Conservation (phyloP, 73 alveolate genomes). For the Stentor roeselii region DNA sequence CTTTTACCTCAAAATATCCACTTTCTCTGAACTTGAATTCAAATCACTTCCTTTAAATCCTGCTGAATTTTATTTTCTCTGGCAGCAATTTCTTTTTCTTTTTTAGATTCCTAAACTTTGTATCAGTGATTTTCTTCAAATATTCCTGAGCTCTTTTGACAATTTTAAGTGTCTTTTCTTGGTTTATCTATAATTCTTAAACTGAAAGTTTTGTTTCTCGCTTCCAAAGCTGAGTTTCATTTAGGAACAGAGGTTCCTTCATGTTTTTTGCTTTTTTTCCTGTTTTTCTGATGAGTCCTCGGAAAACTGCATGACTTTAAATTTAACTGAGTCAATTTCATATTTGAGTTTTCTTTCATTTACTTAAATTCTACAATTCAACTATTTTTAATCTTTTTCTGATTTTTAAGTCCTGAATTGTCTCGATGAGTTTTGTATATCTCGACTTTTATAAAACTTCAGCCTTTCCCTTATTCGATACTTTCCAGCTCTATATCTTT, state of each 20-base stretch:
- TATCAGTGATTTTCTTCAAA: slow-evolving; percentile 26
- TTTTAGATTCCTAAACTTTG: slow-evolving; percentile 36
- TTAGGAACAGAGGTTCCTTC: too few relatives aligned
- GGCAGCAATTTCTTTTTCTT: slow-evolving; percentile 30
- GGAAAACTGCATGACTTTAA: slow-evolving; percentile 17
- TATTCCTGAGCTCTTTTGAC: slow-evolving; percentile 32
- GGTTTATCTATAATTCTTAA: slow-evolving; percentile 20
- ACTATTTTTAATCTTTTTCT: slow-evolving; percentile 41
- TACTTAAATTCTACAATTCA: slow-evolving; percentile 38
- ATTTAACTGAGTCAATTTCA: slow-evolving; percentile 38
- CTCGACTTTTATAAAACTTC: slow-evolving; percentile 39
- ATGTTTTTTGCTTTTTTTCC: slow-evolving; percentile 47
- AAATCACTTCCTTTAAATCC: slow-evolving; percentile 29
- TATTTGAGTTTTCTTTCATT: slow-evolving; percentile 37
- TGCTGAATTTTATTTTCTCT: slow-evolving; percentile 28
- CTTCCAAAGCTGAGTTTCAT: too few relatives aligned
- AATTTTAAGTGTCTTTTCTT: neutral
- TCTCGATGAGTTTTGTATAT: slow-evolving; percentile 45
- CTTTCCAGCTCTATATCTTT: neutral
- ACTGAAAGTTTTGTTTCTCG: slow-evolving; percentile 38
- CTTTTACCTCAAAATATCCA: neutral
- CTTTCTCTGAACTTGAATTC: slow-evolving; percentile 21
- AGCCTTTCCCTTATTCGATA: neutral
- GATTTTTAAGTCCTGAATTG: slow-evolving; percentile 44
- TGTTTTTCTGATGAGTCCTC: slow-evolving; percentile 18